Evolutionary conservation across 495 filamentous ascomycete species (phyloP).

Genomic region (Polyplosphaeria fusca): DNA sequence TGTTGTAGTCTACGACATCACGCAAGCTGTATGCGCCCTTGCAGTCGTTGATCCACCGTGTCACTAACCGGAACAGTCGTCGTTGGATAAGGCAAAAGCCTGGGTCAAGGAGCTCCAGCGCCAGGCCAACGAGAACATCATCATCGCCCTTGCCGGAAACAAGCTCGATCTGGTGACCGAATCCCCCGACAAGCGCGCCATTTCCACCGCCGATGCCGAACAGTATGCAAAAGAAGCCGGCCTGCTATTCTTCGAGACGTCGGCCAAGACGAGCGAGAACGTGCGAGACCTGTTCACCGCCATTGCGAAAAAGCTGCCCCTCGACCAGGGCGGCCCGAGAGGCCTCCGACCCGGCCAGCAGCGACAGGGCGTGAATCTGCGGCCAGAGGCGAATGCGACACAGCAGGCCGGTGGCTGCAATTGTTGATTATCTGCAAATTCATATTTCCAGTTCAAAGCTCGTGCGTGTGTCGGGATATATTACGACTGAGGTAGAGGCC

Average conservation of each 20-base stretch:
- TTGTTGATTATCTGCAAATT: conserved; percentile 43
- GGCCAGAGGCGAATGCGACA: conserved; percentile 72
- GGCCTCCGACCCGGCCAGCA: conserved; percentile 67
- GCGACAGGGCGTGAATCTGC: conserved; percentile 75
- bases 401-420: conserved; percentile 71
- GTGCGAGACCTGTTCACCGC: conserved; percentile 95
- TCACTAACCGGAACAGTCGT: conserved; percentile 58
- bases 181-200: conserved; percentile 88
- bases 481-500: not conserved
- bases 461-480: not conserved
- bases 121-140: conserved; percentile 98
- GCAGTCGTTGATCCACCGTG: not conserved
- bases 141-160: conserved; percentile 96
- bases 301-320: conserved; percentile 92
- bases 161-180: conserved; percentile 92
- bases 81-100: conserved; percentile 95
- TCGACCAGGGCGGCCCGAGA: conserved; percentile 88
- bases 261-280: conserved; percentile 93
- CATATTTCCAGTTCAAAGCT: not conserved
- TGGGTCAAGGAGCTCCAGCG: conserved; percentile 99
- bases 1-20: conserved; percentile 98
- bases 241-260: conserved; percentile 95
- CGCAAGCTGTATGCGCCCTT: conserved; percentile 75
- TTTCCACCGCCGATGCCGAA: conserved; percentile 82
- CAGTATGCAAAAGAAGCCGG: conserved; percentile 91